These are phyloP conservation scores for Urochloa ruziziensis DNA, from an alignment of 176 grass and related monocot species.

Conservation along the genomic window DNA sequence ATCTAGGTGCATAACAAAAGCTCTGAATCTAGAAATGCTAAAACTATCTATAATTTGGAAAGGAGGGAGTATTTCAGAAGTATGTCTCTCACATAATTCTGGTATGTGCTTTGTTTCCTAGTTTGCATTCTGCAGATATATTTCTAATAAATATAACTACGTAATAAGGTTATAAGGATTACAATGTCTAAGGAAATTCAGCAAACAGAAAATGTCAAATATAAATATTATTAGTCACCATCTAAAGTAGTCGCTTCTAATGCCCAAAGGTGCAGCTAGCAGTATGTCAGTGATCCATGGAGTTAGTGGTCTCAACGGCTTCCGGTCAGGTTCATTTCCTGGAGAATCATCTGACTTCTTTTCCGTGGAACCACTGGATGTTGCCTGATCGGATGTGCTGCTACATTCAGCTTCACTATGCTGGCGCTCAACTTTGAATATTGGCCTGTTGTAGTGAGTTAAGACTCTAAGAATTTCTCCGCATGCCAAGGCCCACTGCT, in stretches of 20 bases:
- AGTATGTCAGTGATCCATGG: slow-evolving; percentile 99
- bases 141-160: not conserved
- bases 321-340: slow-evolving; percentile 73
- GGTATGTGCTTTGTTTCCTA: not conserved
- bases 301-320: slow-evolving; percentile 79
- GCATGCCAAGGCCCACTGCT: slow-evolving; percentile 98
- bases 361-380: slow-evolving; percentile 57
- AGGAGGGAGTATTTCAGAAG: too few species aligned
- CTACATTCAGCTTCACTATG: slow-evolving; percentile 59
- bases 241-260: slow-evolving; percentile 99
- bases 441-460: slow-evolving; percentile 98
- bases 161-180: not conserved
- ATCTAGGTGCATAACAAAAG: too few species aligned
- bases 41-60: too few species aligned
- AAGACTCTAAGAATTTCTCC: slow-evolving; percentile 95
- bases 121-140: not conserved
- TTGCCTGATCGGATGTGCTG: slow-evolving; percentile 46
- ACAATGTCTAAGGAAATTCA: slow-evolving; percentile 5
- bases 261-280: slow-evolving; percentile 90
- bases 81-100: not conserved
- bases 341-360: slow-evolving; percentile 51
- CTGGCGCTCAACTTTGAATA: slow-evolving; percentile 74
- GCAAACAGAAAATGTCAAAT: not conserved
- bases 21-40: too few species aligned
- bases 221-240: slow-evolving; percentile 52